Conservation (phyloP, 108 stramenopile genomes). For the Chaetoceros tenuissimus region DNA sequence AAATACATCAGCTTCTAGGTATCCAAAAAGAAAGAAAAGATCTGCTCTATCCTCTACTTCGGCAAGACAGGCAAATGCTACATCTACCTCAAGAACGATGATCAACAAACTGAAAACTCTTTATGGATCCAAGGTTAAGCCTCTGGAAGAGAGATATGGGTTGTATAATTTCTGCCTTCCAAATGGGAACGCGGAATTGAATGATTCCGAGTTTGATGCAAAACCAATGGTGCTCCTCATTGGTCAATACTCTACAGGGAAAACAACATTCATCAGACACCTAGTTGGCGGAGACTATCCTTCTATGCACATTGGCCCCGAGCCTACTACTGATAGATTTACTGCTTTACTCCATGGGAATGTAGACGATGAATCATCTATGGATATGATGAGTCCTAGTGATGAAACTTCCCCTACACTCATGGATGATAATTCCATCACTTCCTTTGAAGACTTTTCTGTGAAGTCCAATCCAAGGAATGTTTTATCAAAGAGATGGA, state of each 20-base stretch:
- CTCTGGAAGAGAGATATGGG: slow-evolving; percentile 15
- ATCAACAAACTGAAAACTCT: slow-evolving; percentile 18
- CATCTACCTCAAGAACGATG: not conserved
- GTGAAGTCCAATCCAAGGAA: slow-evolving; percentile 3
- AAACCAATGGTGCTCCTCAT: slow-evolving; percentile 79
- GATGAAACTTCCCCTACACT: not conserved
- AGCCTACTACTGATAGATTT: slow-evolving; percentile 62
- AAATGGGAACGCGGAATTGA: slow-evolving; percentile 30
- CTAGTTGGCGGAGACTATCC: slow-evolving; percentile 50
- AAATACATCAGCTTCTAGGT: too few species aligned
- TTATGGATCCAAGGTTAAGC: slow-evolving; percentile 13
- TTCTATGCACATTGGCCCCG: slow-evolving; percentile 76
- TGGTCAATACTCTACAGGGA: slow-evolving; percentile 84
- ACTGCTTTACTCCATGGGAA: slow-evolving; percentile 38
- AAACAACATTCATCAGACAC: slow-evolving; percentile 56
- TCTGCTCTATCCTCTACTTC: not conserved
- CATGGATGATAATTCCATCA: slow-evolving; percentile 12
- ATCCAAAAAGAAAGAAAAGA: not conserved
- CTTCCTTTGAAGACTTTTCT: not conserved
- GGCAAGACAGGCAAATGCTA: not conserved
- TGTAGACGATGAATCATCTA: slow-evolving; percentile 6
- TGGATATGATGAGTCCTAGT: not conserved
- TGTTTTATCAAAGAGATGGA: slow-evolving; percentile 9
- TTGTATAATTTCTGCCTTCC: slow-evolving; percentile 27
- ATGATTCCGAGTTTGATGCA: slow-evolving; percentile 68